Percentiles rank a stretch among this genome's conserved stretches.
These are phyloP conservation scores for Thinopyrum elongatum DNA, from an alignment of 176 grass and related monocot genomes.

Conservation along the genomic window DNA sequence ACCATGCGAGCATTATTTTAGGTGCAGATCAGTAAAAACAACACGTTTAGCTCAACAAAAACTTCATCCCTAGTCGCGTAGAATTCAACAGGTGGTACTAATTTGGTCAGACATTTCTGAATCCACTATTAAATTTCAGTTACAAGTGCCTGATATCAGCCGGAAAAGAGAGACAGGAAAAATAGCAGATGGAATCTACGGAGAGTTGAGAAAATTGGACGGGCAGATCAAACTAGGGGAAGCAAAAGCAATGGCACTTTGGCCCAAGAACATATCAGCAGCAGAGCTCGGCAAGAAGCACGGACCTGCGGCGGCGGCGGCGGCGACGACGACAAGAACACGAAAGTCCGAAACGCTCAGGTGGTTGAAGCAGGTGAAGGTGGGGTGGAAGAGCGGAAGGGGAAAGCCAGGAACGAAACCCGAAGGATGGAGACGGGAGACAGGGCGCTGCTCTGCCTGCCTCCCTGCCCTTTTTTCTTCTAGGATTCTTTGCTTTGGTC, in stretches of 20 bases:
- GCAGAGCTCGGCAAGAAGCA: not conserved
- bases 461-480: not conserved
- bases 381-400: not conserved
- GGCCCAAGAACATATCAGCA: not conserved
- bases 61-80: not conserved
- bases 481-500: slow-evolving; percentile 36
- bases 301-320: not conserved
- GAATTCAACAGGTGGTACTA: not conserved
- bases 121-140: not conserved
- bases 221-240: not conserved
- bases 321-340: not conserved
- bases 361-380: not conserved
- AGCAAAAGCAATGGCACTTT: not conserved
- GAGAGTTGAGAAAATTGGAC: not conserved
- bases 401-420: slow-evolving; percentile 8
- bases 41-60: too few species aligned
- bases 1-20: not conserved
- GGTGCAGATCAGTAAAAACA: not conserved
- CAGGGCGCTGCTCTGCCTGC: not conserved
- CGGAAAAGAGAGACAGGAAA: too few species aligned
- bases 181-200: not conserved
- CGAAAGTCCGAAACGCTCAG: not conserved
- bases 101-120: not conserved
- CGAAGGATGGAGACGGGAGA: slow-evolving; percentile 4
- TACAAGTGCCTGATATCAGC: not conserved